Base-by-base conservation (phyloP, 106 monocot species). In the Dactylorhiza incarnata region DNA sequence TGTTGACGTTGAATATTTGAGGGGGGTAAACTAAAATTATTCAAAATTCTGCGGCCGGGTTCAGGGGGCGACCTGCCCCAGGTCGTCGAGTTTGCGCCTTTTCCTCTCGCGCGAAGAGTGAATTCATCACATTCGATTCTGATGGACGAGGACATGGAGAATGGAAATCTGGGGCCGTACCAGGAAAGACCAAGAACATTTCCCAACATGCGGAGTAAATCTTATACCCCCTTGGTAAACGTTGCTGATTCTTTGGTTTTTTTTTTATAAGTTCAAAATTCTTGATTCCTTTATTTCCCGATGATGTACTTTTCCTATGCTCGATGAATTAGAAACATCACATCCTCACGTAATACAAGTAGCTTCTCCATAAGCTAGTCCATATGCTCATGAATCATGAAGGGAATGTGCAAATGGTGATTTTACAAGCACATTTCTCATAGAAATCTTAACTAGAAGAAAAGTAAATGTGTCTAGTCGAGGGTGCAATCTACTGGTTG, bases 11-110 rank as follows among this genome's bases (percentile, higher is more conserved):
- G 56, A 8, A 26, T 73, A 13, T 49, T 75, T 17, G 20, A 47
- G 19, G 6, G 6, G 71, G 29, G 63, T 53, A 5, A 56, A 24
- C 26, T 62, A 44, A 83, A 48, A 86, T n/a, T 70, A 26, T 71
- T 75, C 83, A 99, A 92, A 81, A 99, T 94, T 88, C 89, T 90
- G 92, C 89, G 88, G 51, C 92, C 74, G 75, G 86, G 78, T 71
- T 99, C 99, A 54, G 99, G 90, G 90, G 77, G 91, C 86, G 90
- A 99, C 81, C 84, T 99, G 75, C 99, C 94, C 90, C 86, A 82
- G 52, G 77, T 68, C 46, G 90, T 86, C 82, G 94, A 99, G 78
- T 89, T 90, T 76, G 91, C 82, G 86, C 87, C 91, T 74, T 88
- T 84, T 48, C 91, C 94, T 54, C 83, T 92, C 29, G 80, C 83